A percentile compares a stretch with the other conserved stretches of the same genome.
phyloP scores from a whole-genome alignment of 1,139 yeast genomes.

The Zygoascus meyerae region DNA sequence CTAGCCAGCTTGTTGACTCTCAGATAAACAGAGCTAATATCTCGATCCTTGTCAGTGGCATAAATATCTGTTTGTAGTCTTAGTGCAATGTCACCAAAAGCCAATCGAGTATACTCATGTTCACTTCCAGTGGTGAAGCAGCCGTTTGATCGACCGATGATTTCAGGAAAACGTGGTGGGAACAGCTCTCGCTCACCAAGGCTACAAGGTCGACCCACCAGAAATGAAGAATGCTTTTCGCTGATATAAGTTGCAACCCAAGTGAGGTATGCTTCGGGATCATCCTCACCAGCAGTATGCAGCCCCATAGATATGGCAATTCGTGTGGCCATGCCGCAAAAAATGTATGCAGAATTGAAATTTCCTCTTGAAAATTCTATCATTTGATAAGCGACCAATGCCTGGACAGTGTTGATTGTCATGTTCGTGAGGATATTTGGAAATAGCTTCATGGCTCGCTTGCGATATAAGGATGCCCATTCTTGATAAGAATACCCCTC shows the following conservation, averaged over 20 bases:
- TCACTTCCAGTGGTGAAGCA: conserved; percentile 4
- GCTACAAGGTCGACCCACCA: conserved; percentile 11
- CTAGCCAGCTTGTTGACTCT: conserved; percentile 3
- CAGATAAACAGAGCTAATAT: conserved; percentile 7
- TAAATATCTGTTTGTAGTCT: conserved; percentile 7
- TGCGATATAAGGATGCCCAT: conserved; percentile 11
- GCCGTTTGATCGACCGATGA: not conserved
- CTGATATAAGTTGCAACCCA: conserved; percentile 7
- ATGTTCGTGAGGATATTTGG: conserved; percentile 6
- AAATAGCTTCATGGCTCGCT: conserved; percentile 3
- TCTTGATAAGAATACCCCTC: conserved; percentile 10
- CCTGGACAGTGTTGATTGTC: conserved; percentile 6
- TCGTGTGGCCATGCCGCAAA: conserved; percentile 9
- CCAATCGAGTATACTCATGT: conserved; percentile 8
- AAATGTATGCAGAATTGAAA: not conserved
- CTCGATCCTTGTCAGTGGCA: conserved; percentile 6
- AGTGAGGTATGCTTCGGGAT: conserved; percentile 2
- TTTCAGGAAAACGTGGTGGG: not conserved
- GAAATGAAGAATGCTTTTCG: conserved; percentile 11
- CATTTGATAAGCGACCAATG: conserved; percentile 2
- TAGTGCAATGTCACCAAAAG: conserved; percentile 7
- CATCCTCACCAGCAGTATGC: conserved; percentile 4
- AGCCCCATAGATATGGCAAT: conserved; percentile 11
- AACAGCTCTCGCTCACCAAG: not conserved
- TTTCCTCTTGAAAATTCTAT: conserved; percentile 6